phyloP scores from a whole-genome alignment of 371 early-diverging fungal species.

The Modicella reniformis region DNA sequence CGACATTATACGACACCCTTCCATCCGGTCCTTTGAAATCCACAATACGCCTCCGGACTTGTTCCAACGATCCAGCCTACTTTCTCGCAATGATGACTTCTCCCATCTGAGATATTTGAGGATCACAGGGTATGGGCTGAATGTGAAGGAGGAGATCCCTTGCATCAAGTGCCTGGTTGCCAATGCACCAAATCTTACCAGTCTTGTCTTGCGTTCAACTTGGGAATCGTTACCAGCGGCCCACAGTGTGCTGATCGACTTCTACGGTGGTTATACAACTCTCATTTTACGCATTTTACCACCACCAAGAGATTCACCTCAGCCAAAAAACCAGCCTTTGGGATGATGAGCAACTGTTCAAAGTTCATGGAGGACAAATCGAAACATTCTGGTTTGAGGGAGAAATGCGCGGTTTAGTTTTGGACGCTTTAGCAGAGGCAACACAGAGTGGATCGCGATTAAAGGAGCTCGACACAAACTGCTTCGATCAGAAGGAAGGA shows the following conservation, averaged over 20 bases:
- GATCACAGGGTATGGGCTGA: not conserved
- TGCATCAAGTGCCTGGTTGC: not conserved
- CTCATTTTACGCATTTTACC: not conserved
- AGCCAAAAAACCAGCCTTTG: not conserved
- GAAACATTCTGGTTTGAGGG: too few relatives aligned
- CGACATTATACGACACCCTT: slow-evolving; percentile 18
- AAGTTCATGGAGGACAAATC: not conserved
- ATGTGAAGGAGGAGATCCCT: not conserved
- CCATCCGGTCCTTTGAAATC: slow-evolving; percentile 7
- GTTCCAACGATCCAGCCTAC: not conserved
- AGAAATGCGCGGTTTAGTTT: too few relatives aligned
- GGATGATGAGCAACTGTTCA: not conserved
- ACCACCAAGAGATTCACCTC: not conserved
- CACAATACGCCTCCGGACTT: not conserved
- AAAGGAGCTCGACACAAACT: too few relatives aligned
- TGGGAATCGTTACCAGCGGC: too few relatives aligned
- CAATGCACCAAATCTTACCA: not conserved
- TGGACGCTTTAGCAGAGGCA: too few relatives aligned
- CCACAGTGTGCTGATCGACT: too few relatives aligned
- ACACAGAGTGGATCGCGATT: too few relatives aligned
- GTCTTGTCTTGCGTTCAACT: not conserved
- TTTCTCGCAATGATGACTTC: not conserved
- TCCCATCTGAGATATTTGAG: not conserved
- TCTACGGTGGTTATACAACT: too few relatives aligned
- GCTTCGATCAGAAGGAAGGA: too few relatives aligned